A percentile compares a stretch with the other conserved stretches of the same genome.
Conservation (phyloP, 345 rosid species). For the Acer campestre region DNA sequence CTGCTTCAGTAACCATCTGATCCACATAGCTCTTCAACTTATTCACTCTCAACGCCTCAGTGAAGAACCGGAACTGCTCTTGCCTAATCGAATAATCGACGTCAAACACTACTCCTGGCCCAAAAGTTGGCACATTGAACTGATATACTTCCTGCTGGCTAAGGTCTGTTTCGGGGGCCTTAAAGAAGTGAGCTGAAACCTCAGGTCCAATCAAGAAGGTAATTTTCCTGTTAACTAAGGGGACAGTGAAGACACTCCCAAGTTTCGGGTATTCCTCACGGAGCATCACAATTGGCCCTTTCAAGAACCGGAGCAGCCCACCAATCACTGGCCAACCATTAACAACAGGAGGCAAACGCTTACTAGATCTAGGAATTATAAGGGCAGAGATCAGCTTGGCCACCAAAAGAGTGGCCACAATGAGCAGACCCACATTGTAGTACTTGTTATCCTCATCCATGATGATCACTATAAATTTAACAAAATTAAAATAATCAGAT, state of each 20-base stretch:
- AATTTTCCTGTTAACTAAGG: constrained; percentile 70
- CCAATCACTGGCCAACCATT: constrained; percentile 70
- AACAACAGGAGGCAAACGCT: constrained; percentile 77
- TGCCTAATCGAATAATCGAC: constrained; percentile 87
- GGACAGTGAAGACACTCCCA: constrained; percentile 88
- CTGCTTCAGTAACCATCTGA: constrained; percentile 92
- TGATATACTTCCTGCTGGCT: constrained; percentile 98
- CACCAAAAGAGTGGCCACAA: constrained; percentile 66
- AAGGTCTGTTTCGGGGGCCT: constrained; percentile 83
- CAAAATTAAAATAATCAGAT: not conserved
- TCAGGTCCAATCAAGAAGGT: constrained; percentile 95
- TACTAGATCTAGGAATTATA: constrained; percentile 55
- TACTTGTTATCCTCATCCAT: constrained; percentile 61
- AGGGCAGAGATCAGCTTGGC: constrained; percentile 76
- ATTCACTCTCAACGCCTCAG: constrained; percentile 79
- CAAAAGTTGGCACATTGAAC: constrained; percentile 96
- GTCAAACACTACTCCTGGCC: constrained; percentile 96
- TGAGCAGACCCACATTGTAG: constrained; percentile 55
- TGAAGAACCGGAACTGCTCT: constrained; percentile 96
- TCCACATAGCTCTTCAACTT: constrained; percentile 93
- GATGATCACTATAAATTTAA: constrained; percentile 3
- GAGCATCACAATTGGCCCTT: constrained; percentile 83
- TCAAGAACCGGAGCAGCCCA: constrained; percentile 69
- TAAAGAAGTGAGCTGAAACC: constrained; percentile 95
- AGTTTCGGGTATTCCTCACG: constrained; percentile 86